Conservation (phyloP, 2,329 filamentous ascomycete genomes). For the Didymosphaeria variabile region DNA sequence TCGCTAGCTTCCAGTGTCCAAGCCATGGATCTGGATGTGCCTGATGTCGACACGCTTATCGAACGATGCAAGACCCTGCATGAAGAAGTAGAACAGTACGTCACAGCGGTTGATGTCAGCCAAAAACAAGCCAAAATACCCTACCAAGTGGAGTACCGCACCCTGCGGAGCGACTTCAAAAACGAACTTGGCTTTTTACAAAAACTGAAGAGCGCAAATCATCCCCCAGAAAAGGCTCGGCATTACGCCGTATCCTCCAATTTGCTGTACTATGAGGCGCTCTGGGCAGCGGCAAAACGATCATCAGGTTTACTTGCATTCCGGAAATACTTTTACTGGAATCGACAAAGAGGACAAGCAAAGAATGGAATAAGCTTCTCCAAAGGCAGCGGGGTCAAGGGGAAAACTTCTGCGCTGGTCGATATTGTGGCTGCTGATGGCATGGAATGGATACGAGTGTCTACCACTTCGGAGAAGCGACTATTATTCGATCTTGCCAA, state of each 20-base stretch:
- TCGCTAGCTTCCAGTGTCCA: slow-evolving; percentile 13
- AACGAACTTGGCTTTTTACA: slow-evolving; percentile 46
- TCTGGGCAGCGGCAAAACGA: slow-evolving; percentile 70
- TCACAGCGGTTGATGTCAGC: slow-evolving; percentile 42
- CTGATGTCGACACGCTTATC: slow-evolving; percentile 45
- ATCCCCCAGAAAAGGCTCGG: slow-evolving; percentile 44
- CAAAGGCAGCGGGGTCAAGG: slow-evolving; percentile 50
- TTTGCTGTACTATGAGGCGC: slow-evolving; percentile 69
- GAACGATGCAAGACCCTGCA: slow-evolving; percentile 49
- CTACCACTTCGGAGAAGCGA: slow-evolving; percentile 69
- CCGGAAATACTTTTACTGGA: slow-evolving; percentile 49
- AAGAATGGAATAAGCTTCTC: slow-evolving; percentile 34
- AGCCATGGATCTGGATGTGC: slow-evolving; percentile 12
- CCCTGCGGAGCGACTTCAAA: slow-evolving; percentile 45
- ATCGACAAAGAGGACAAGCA: slow-evolving; percentile 36
- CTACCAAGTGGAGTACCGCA: slow-evolving; percentile 49
- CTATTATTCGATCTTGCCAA: slow-evolving; percentile 75
- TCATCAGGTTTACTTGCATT: slow-evolving; percentile 67
- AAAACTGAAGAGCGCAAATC: slow-evolving; percentile 35
- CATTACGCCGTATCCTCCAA: slow-evolving; percentile 72
- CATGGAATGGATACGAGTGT: slow-evolving; percentile 73
- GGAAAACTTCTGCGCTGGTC: slow-evolving; percentile 64
- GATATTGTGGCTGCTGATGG: slow-evolving; percentile 72
- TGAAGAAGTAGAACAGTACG: slow-evolving; percentile 54
- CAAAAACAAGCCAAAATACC: slow-evolving; percentile 45